Evolutionary conservation across 345 rosid genomes (phyloP), one percentile per base, ranked within the genome.

Genomic region (Eutrema japonicum): DNA sequence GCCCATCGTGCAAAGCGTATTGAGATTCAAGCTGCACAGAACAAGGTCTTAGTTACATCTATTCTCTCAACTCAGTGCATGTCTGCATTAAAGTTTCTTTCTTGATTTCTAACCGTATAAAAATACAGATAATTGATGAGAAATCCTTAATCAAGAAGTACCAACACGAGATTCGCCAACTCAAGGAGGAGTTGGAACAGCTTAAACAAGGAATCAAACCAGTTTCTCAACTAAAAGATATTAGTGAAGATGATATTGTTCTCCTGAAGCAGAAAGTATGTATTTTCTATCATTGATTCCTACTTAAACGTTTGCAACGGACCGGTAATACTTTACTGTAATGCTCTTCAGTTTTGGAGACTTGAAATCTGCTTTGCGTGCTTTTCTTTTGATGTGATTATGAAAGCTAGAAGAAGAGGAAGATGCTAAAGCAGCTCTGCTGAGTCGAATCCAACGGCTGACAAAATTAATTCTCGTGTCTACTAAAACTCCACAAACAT

Each of bases 1-100:
- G 99, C 99, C 42, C 99, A 91, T 76, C 99, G 96, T 79, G 92
- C 99, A 65, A 95, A 94, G 72, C 99, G 91, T 73, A 95, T 95
- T 72, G 99, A 95, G 80, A 89, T 95, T 75, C 93, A 82, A 82
- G 93, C 97, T 11, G 85, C 93, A 72, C 97, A 83, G 73, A 95
- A 95, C 84, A 95, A 91, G 97, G 99, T 91, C 47, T 54, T 46
- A 63, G 18, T 62, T 40, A 41, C 57, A 49, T 70, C 54, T 63
- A 11, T 66, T 36, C 58, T 45, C 16, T 52, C 18, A 45, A 13
- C 18, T 60, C 35, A 57, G 30, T 72, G 55, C 40, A 27, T 37
- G 5, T 32, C 26, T 42, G 50, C 22, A 49, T 9, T 33, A 49
- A 65, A 42, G 47, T 54, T 66, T 59, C 43, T 66, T 54, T 30